These are phyloP conservation scores for Aspergillus ruber DNA, from an alignment of 2,329 filamentous ascomycete species.

Conservation along the genomic window DNA sequence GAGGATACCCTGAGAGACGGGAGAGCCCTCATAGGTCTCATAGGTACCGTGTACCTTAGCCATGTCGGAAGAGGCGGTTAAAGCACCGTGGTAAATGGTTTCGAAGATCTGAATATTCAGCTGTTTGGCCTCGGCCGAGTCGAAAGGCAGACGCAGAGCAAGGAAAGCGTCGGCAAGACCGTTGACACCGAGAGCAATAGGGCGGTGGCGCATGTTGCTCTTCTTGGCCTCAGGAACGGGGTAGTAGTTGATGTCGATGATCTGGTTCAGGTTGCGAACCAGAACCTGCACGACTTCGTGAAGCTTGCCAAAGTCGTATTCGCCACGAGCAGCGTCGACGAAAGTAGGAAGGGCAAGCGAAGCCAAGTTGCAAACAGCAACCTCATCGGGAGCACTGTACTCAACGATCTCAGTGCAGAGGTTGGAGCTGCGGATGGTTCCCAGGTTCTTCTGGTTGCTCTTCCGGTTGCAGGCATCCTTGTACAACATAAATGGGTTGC, in stretches of 20 bases:
- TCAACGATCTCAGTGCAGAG: slow-evolving; percentile 98
- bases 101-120: slow-evolving; percentile 99
- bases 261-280: slow-evolving; percentile 92
- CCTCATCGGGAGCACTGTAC: slow-evolving; percentile 95
- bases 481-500: slow-evolving; percentile 99
- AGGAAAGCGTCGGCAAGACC: slow-evolving; percentile 98
- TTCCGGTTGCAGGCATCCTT: slow-evolving; percentile 98
- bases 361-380: slow-evolving; percentile 96
- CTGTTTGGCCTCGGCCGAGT: slow-evolving; percentile 86
- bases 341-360: slow-evolving; percentile 87
- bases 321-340: slow-evolving; percentile 76
- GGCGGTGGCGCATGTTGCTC: slow-evolving; percentile 95
- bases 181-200: slow-evolving; percentile 93
- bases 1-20: slow-evolving; percentile 88
- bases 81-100: slow-evolving; percentile 94
- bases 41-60: slow-evolving; percentile 81
- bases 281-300: slow-evolving; percentile 92
- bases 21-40: slow-evolving; percentile 84
- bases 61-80: slow-evolving; percentile 82
- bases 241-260: slow-evolving; percentile 98
- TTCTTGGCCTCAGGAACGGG: slow-evolving; percentile 89
- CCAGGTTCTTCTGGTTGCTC: slow-evolving; percentile 99
- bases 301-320: slow-evolving; percentile 93
- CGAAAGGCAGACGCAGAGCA: slow-evolving; percentile 91
- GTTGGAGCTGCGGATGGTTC: slow-evolving; percentile 97